Conservation (phyloP, 2,329 filamentous ascomycete genomes). For the Ophiocordyceps robertsii region DNA sequence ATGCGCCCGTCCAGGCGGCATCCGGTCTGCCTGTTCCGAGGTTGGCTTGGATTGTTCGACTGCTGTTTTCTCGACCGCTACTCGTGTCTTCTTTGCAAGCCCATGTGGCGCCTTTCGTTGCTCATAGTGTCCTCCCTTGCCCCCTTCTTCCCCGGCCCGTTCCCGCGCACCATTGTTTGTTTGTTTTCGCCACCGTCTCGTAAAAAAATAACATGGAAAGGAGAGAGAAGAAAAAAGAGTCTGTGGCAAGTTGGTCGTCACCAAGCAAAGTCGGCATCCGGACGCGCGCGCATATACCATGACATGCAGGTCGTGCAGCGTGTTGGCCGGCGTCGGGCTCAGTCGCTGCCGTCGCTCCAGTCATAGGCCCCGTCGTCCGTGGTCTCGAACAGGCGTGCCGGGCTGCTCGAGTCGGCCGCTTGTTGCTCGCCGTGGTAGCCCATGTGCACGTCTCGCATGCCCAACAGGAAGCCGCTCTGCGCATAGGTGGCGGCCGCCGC, state of each 20-base stretch:
- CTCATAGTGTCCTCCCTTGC: not conserved
- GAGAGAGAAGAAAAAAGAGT: too few relatives aligned
- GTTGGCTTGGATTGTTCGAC: too few relatives aligned
- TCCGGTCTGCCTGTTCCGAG: too few relatives aligned
- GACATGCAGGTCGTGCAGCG: not conserved
- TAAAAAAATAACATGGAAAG: too few relatives aligned
- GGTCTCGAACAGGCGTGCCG: not conserved
- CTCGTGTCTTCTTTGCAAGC: too few relatives aligned
- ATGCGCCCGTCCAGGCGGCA: too few relatives aligned
- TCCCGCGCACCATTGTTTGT: not conserved
- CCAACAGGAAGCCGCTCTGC: slow-evolving; percentile 12
- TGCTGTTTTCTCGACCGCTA: too few relatives aligned
- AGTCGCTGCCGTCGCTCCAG: not conserved
- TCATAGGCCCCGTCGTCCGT: not conserved
- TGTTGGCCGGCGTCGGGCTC: not conserved
- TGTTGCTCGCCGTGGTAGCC: slow-evolving; percentile 1
- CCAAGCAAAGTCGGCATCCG: not conserved
- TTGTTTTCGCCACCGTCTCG: not conserved
- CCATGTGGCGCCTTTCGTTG: too few relatives aligned
- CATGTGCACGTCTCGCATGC: slow-evolving; percentile 12
- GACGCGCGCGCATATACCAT: not conserved
- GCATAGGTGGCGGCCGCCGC: slow-evolving; percentile 5
- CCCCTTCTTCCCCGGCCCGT: not conserved
- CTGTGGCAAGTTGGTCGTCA: not conserved
- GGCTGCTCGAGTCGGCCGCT: not conserved